phyloP scores from a whole-genome alignment of 2,329 filamentous ascomycete species.

The Exophiala calicioides region DNA sequence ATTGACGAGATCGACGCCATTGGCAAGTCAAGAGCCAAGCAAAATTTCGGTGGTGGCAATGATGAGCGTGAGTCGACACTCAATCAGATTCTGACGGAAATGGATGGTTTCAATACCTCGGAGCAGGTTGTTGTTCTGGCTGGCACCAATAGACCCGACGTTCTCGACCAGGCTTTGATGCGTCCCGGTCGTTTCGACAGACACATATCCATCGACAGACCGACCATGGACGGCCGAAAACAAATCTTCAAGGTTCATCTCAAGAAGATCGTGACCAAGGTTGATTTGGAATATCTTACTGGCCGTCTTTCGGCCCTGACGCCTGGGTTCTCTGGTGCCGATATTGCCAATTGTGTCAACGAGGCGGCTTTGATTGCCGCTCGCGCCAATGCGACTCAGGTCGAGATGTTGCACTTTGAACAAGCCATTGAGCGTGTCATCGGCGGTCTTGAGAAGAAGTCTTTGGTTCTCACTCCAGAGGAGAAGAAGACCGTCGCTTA shows the following conservation, averaged over 20 bases:
- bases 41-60: conserved; percentile 83
- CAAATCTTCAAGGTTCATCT: conserved; percentile 96
- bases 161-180: conserved; percentile 94
- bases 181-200: conserved; percentile 94
- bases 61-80: conserved; percentile 96
- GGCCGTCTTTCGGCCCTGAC: conserved; percentile 89
- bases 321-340: conserved; percentile 93
- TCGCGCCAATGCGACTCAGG: conserved; percentile 73
- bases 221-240: conserved; percentile 93
- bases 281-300: conserved; percentile 83
- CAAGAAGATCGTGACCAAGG: conserved; percentile 89
- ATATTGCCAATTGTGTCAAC: conserved; percentile 98
- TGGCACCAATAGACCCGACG: conserved; percentile 92
- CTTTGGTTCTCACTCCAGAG: conserved; percentile 83
- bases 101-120: conserved; percentile 98
- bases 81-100: conserved; percentile 97
- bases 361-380: conserved; percentile 95
- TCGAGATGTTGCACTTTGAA: conserved; percentile 90
- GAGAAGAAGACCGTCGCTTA: conserved; percentile 97
- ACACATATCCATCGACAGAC: conserved; percentile 91
- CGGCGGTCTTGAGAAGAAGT: conserved; percentile 96
- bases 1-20: conserved; percentile 99
- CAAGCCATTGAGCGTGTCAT: conserved; percentile 97
- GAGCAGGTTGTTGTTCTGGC: conserved; percentile 96
- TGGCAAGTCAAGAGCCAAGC: conserved; percentile 82